Evolutionary conservation across 176 grass and related monocot genomes (phyloP).

Genomic region (Typha latifolia): DNA sequence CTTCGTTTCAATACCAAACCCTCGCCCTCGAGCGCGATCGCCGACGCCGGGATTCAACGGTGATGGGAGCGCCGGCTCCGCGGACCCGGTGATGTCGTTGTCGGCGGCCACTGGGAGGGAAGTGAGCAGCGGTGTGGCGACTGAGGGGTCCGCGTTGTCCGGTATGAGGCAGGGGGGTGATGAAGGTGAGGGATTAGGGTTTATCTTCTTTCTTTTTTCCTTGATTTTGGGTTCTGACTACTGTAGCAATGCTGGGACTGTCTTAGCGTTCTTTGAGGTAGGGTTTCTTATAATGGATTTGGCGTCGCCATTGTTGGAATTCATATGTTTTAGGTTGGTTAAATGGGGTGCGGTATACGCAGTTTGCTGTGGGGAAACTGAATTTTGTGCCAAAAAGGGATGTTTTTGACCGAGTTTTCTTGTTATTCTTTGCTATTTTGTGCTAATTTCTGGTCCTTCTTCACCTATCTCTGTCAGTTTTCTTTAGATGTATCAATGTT

Average conservation of each 20-base stretch:
- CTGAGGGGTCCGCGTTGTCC: conserved; percentile 40
- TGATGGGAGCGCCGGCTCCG: conserved; percentile 14
- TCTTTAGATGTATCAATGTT: too few relatives aligned
- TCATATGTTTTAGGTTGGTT: neutral
- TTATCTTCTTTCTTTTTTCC: conserved; percentile 11
- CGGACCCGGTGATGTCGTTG: neutral
- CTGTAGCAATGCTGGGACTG: conserved; percentile 35
- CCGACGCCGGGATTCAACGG: conserved; percentile 25
- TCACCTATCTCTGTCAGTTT: too few relatives aligned
- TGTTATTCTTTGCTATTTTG: too few relatives aligned
- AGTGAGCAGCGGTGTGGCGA: neutral
- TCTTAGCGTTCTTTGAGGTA: conserved; percentile 4
- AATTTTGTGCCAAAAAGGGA: too few relatives aligned
- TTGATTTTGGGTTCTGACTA: neutral
- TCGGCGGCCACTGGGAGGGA: neutral
- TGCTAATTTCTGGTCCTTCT: too few relatives aligned
- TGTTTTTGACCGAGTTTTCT: too few relatives aligned
- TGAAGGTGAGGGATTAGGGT: conserved; percentile 50
- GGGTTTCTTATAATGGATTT: conserved; percentile 5
- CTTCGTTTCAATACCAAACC: neutral
- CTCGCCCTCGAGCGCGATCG: conserved; percentile 27
- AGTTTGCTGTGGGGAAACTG: too few relatives aligned
- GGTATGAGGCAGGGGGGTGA: conserved; percentile 36
- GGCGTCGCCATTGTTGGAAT: conserved; percentile 5
- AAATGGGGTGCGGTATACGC: too few relatives aligned